Percentiles rank a stretch among this genome's conserved stretches.
Evolutionary conservation across 2,329 filamentous ascomycete genomes (phyloP).

Genomic region (Stagonosporopsis chrysanthemi): DNA sequence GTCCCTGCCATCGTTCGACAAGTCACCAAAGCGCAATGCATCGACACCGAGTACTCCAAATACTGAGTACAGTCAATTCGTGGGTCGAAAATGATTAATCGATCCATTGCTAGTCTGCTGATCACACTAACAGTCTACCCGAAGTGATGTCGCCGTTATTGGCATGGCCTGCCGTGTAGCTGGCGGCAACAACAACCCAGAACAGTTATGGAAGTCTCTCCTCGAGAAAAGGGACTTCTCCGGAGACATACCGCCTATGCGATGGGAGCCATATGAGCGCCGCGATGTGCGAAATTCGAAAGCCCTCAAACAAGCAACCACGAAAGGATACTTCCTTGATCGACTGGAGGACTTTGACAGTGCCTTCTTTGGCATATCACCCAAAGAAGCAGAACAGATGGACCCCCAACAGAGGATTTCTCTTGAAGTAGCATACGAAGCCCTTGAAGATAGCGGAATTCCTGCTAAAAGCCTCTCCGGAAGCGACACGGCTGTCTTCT

Average conservation of each 20-base stretch:
- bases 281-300: conserved; percentile 13
- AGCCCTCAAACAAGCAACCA: conserved; percentile 9
- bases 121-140: neutral
- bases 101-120: neutral
- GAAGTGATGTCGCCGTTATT: conserved; percentile 18
- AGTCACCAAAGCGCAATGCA: neutral
- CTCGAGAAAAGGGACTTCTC: conserved; percentile 22
- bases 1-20: neutral
- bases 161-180: conserved; percentile 24
- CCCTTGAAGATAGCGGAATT: conserved; percentile 47
- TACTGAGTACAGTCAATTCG: conserved; percentile 14
- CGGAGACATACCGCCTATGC: conserved; percentile 9
- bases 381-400: conserved; percentile 33
- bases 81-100: neutral
- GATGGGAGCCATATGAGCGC: conserved; percentile 15
- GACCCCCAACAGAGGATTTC: conserved; percentile 38
- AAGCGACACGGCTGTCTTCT: conserved; percentile 35
- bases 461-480: conserved; percentile 16
- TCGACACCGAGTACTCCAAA: conserved; percentile 12
- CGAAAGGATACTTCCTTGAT: conserved; percentile 24
- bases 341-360: conserved; percentile 49
- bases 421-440: conserved; percentile 43
- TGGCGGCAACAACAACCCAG: conserved; percentile 18
- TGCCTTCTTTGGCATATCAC: conserved; percentile 35
- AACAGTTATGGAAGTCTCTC: conserved; percentile 24